phyloP scores from a whole-genome alignment of 2,329 filamentous ascomycete species.

The Sporothrix variecibatus region DNA sequence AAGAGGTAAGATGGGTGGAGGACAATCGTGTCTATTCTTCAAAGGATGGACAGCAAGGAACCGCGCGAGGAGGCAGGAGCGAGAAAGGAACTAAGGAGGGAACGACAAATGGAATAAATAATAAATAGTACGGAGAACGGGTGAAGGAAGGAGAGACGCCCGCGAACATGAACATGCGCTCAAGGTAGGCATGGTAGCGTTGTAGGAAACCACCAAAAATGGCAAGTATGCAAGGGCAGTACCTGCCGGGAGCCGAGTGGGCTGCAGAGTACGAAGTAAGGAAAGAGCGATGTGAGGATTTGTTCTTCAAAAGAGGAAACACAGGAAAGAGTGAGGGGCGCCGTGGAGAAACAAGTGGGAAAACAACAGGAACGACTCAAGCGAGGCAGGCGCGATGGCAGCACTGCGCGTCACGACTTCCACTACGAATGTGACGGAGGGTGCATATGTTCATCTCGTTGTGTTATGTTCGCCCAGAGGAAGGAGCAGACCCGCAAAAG shows the following conservation, averaged over 20 bases:
- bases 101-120: conserved; percentile 7
- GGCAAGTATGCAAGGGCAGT: not conserved
- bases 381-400: conserved; percentile 1
- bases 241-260: conserved; percentile 9
- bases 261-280: not conserved
- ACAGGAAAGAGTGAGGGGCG: not conserved
- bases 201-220: not conserved
- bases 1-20: not conserved
- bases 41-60: not conserved
- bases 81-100: not conserved
- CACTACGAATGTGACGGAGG: not conserved
- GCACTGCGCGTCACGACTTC: not conserved
- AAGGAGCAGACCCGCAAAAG: not conserved
- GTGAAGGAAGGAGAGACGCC: not conserved
- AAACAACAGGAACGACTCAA: not conserved
- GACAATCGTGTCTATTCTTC: not conserved
- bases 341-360: not conserved
- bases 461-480: not conserved
- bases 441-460: conserved; percentile 2
- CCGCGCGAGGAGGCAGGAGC: not conserved
- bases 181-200: not conserved
- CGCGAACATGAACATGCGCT: not conserved
- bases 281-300: not conserved
- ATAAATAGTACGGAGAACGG: not conserved
- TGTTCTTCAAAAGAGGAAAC: not conserved